These are phyloP conservation scores for Xerocomellus chrysenteron DNA, from an alignment of 768 basidiomycete species.

Conservation along the genomic window DNA sequence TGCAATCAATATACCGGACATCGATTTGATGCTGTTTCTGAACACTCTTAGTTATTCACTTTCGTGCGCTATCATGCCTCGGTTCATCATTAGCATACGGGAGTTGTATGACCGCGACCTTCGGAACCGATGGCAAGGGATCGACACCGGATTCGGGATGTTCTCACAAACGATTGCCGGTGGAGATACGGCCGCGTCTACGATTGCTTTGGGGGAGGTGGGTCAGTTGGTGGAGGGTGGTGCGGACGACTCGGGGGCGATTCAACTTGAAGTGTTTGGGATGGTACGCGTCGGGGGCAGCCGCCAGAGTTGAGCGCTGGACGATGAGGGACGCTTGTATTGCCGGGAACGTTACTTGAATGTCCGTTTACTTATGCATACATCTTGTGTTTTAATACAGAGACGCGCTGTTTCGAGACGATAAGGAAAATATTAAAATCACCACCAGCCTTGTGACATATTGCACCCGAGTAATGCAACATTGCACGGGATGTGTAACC, in stretches of 20 bases:
- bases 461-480: no score
- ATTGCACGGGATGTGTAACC: no score
- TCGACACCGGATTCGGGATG: conserved; percentile 13
- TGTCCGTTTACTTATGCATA: neutral
- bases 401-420: no score
- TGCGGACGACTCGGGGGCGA: neutral
- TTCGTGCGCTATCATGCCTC: conserved; percentile 7
- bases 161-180: neutral
- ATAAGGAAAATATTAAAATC: no score
- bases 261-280: neutral
- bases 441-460: no score
- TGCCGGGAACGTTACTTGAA: neutral
- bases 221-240: neutral
- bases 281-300: no score
- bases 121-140: neutral
- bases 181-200: neutral
- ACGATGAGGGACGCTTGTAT: neutral
- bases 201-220: neutral
- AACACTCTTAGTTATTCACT: neutral
- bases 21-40: neutral
- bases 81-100: conserved; percentile 18
- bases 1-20: neutral
- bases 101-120: neutral
- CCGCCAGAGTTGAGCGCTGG: neutral
- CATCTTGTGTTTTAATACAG: neutral